A percentile compares a stretch with the other conserved stretches of the same genome.
phyloP scores from a whole-genome alignment of 148 eudicot genomes.

The Silene uniflora region DNA sequence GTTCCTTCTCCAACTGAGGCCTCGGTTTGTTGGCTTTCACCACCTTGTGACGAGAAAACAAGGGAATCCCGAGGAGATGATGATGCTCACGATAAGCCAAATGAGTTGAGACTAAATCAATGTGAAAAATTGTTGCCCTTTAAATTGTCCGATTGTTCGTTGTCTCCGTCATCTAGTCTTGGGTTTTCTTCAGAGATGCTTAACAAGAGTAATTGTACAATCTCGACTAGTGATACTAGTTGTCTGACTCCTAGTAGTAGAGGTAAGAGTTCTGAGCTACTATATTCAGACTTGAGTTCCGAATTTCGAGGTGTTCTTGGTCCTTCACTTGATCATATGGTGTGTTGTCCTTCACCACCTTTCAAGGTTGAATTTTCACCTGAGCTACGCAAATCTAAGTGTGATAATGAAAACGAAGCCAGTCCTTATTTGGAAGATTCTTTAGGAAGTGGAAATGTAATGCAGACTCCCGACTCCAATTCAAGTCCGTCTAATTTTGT shows the following conservation, averaged over 20 bases:
- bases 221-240: constrained; percentile 23
- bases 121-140: constrained; percentile 12
- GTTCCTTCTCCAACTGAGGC: constrained; percentile 63
- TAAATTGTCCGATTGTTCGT: constrained; percentile 18
- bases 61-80: constrained; percentile 16
- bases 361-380: constrained; percentile 22
- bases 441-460: constrained; percentile 54
- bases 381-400: constrained; percentile 22
- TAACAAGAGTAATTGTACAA: constrained; percentile 23
- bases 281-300: constrained; percentile 29
- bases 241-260: constrained; percentile 23
- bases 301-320: constrained; percentile 30
- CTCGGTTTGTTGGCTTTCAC: constrained; percentile 56
- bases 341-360: constrained; percentile 17
- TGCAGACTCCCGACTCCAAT: constrained; percentile 61
- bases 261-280: constrained; percentile 23
- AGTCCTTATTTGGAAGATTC: constrained; percentile 38
- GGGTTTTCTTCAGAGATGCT: constrained; percentile 32
- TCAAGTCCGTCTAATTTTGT: constrained; percentile 22
- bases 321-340: constrained; percentile 34
- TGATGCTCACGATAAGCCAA: neutral
- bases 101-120: constrained; percentile 13
- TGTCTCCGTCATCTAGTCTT: constrained; percentile 38
- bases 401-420: constrained; percentile 22
- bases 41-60: constrained; percentile 46